Evolutionary conservation across 2,329 filamentous ascomycete genomes (phyloP).

Genomic region (Epichloe coenophiala): DNA sequence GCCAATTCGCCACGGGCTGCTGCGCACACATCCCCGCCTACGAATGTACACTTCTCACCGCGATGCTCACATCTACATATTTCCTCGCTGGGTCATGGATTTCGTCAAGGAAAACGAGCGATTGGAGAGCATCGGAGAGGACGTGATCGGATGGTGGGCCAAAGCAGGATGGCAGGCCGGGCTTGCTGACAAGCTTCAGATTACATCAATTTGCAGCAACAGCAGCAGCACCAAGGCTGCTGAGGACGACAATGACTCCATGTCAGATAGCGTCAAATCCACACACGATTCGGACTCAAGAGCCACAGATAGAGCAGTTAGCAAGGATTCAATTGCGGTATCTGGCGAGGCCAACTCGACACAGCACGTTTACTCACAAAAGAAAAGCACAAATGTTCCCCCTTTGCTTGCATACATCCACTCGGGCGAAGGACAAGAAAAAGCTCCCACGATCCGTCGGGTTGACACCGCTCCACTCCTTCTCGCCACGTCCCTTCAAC

Average conservation of each 20-base stretch:
- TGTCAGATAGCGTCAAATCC: conserved; percentile 16
- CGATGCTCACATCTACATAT: conserved; percentile 89
- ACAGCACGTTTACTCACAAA: not conserved
- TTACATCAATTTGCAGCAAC: conserved; percentile 46
- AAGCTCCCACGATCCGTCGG: conserved; percentile 61
- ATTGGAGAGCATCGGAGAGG: conserved; percentile 80
- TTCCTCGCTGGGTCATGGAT: conserved; percentile 82
- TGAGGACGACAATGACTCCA: conserved; percentile 23
- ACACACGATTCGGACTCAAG: conserved; percentile 12
- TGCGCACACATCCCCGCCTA: conserved; percentile 61
- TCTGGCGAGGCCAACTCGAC: not conserved
- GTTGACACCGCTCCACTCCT: conserved; percentile 80
- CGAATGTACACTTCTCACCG: conserved; percentile 74
- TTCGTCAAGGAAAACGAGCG: conserved; percentile 67
- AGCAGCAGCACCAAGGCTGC: conserved; percentile 20
- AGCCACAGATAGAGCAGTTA: conserved; percentile 5
- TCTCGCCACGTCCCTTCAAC: conserved; percentile 65
- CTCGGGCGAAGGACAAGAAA: conserved; percentile 30
- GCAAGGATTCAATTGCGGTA: not conserved
- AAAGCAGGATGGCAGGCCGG: conserved; percentile 86
- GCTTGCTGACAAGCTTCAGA: conserved; percentile 61
- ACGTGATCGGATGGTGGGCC: conserved; percentile 89
- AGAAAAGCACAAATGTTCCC: conserved; percentile 36
- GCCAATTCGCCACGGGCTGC: conserved; percentile 61
- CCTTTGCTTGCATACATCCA: conserved; percentile 73